Evolutionary conservation across 768 basidiomycete species (phyloP).

Genomic region (Serendipita sp.): DNA sequence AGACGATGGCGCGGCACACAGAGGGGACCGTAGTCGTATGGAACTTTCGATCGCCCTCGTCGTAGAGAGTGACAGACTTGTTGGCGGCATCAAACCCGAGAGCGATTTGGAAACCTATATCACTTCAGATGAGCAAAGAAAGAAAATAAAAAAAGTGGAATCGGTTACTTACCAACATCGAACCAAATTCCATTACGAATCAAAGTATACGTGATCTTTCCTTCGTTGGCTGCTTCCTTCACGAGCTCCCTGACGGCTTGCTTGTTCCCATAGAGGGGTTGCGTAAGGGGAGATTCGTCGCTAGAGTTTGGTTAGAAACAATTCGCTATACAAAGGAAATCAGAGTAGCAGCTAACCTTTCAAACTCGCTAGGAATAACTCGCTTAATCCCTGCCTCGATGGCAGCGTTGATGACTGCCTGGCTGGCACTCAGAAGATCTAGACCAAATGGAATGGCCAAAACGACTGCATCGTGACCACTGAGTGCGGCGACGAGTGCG

Average conservation of each 20-base stretch:
- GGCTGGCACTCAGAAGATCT: background rate
- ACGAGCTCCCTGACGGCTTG: background rate
- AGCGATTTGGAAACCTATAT: background rate
- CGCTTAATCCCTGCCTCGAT: background rate
- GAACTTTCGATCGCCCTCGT: background rate
- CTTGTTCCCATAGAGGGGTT: background rate
- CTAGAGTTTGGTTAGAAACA: background rate
- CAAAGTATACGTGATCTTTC: background rate
- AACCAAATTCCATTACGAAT: background rate
- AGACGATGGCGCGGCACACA: background rate
- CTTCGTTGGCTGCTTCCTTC: background rate
- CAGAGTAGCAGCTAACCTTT: background rate
- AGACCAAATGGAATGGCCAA: background rate
- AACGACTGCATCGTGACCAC: background rate
- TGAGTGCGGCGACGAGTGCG: background rate
- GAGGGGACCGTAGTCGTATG: background rate
- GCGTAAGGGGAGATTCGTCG: background rate
- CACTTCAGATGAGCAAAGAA: background rate
- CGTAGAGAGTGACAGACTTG: background rate
- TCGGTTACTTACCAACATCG: background rate
- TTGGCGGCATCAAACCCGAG: background rate
- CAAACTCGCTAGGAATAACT: background rate
- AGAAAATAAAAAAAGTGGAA: no score
- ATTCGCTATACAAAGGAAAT: background rate
- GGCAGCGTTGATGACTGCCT: background rate